Conservation (phyloP, 2,329 filamentous ascomycete genomes). For the Scorias spongiosa region DNA sequence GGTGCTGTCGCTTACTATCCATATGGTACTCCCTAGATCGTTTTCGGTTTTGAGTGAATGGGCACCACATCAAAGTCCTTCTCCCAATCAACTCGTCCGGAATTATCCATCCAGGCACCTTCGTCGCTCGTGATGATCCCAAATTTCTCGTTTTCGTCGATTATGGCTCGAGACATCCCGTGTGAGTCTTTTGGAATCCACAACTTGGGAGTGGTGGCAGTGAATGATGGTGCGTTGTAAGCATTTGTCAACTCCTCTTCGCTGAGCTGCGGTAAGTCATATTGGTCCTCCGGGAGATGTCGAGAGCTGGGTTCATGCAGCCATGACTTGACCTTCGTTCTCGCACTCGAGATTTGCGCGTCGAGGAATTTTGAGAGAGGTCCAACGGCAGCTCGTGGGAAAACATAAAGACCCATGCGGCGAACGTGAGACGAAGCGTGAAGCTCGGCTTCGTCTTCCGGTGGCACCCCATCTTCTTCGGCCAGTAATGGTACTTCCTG, state of each 20-base stretch:
- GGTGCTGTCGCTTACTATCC: no score
- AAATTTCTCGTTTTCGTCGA: conserved; percentile 24
- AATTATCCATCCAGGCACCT: conserved; percentile 28
- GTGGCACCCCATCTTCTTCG: conserved; percentile 14
- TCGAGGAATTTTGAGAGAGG: conserved; percentile 17
- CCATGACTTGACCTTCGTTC: conserved; percentile 10
- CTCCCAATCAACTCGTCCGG: conserved; percentile 31
- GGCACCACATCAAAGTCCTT: conserved; percentile 27
- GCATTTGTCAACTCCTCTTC: conserved; percentile 23
- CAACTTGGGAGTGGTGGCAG: conserved; percentile 26
- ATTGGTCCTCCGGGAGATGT: conserved; percentile 7
- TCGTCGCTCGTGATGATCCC: conserved; percentile 30
- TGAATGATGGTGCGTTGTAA: conserved; percentile 30
- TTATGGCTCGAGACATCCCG: conserved; percentile 28
- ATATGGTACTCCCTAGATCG: not conserved
- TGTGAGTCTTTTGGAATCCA: conserved; percentile 32
- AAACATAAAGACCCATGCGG: conserved; percentile 13
- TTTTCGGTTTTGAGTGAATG: conserved; percentile 13
- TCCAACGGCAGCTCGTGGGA: conserved; percentile 11
- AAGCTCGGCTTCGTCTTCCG: conserved; percentile 13
- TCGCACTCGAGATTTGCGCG: conserved; percentile 11
- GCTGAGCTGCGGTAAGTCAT: conserved; percentile 8
- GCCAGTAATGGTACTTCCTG: conserved; percentile 16
- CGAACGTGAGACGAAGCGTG: conserved; percentile 18
- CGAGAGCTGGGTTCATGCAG: conserved; percentile 7